Conservation (phyloP, 2,329 filamentous ascomycete species). For the Neopestalotiopsis sp. region DNA sequence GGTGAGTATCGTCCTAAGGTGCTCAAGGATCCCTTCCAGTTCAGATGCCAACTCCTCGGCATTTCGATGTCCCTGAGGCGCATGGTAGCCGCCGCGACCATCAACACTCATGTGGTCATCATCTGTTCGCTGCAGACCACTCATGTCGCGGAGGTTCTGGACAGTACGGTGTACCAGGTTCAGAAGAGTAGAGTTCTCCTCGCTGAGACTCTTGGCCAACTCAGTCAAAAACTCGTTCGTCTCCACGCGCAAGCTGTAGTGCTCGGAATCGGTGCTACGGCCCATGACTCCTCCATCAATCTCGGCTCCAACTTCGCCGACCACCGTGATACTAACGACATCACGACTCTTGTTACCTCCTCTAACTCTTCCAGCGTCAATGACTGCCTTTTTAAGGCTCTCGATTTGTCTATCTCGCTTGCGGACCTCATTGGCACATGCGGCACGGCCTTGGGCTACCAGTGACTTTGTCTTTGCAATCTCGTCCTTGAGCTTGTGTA, state of each 20-base stretch:
- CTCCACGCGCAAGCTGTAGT: conserved; percentile 79
- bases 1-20: conserved; percentile 82
- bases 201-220: conserved; percentile 80
- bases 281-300: conserved; percentile 34
- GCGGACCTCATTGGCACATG: conserved; percentile 89
- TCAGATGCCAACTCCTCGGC: conserved; percentile 74
- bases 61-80: conserved; percentile 38
- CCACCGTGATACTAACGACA: conserved; percentile 61
- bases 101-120: conserved; percentile 17
- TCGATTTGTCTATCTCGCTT: conserved; percentile 91
- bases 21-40: conserved; percentile 78
- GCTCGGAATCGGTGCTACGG: conserved; percentile 48
- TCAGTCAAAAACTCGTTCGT: conserved; percentile 91
- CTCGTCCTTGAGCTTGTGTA: conserved; percentile 83
- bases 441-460: conserved; percentile 81
- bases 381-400: conserved; percentile 83
- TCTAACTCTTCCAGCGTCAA: conserved; percentile 69
- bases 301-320: conserved; percentile 58
- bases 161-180: conserved; percentile 74
- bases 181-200: conserved; percentile 88
- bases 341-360: conserved; percentile 60
- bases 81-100: conserved; percentile 30
- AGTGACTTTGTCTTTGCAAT: conserved; percentile 77
- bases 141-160: conserved; percentile 72
- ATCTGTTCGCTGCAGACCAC: conserved; percentile 52